phyloP scores from a whole-genome alignment of 2,329 filamentous ascomycete species.

The Fusarium lyarnte region DNA sequence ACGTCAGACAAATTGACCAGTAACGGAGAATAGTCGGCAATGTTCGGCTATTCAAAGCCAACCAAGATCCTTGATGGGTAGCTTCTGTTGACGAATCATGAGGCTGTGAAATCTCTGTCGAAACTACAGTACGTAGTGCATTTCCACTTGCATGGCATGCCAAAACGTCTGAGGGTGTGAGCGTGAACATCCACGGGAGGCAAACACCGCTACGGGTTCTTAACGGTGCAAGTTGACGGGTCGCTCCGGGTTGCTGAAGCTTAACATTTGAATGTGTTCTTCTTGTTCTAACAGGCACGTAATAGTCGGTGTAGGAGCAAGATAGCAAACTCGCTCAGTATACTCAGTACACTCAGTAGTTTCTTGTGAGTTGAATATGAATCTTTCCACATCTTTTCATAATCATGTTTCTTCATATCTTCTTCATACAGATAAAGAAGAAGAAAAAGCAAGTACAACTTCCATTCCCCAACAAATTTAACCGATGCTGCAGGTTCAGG shows the following conservation, averaged over 20 bases:
- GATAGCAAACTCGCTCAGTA: neutral
- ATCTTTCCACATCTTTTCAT: neutral
- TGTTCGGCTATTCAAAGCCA: constrained; percentile 32
- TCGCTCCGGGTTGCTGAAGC: constrained; percentile 15
- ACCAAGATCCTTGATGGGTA: constrained; percentile 11
- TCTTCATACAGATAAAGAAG: neutral
- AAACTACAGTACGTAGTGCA: constrained; percentile 2
- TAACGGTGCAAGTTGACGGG: constrained; percentile 20
- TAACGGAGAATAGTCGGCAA: constrained; percentile 42
- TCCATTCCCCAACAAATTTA: neutral
- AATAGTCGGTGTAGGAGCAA: neutral
- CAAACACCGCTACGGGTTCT: constrained; percentile 17
- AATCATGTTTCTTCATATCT: neutral
- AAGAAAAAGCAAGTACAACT: neutral
- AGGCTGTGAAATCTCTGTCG: constrained; percentile 40
- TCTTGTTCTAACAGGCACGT: neutral
- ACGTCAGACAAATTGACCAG: constrained; percentile 14
- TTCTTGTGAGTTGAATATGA: neutral
- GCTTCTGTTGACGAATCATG: constrained; percentile 29
- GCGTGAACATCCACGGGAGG: constrained; percentile 9
- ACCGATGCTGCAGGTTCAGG: neutral
- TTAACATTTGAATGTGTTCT: neutral
- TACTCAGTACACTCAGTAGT: neutral
- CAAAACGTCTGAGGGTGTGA: constrained; percentile 20
- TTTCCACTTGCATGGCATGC: constrained; percentile 31